These are phyloP conservation scores for Aspergillus fumigatiaffinis DNA, from an alignment of 2,329 filamentous ascomycete genomes.

Conservation along the genomic window DNA sequence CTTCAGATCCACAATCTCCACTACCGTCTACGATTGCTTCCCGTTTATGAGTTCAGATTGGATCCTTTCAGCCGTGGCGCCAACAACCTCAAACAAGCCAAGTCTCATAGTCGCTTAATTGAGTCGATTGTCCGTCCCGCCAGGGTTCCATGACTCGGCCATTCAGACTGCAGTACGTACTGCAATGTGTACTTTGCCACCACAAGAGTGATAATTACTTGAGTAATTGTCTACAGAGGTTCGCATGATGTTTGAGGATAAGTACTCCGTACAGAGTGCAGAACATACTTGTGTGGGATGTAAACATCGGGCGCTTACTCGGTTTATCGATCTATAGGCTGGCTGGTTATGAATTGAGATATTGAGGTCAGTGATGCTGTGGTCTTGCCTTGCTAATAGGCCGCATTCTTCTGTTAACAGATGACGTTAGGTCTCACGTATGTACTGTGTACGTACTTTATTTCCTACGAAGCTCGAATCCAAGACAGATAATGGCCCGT, in stretches of 20 bases:
- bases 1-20: not conserved
- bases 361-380: not conserved
- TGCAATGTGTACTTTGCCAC: not conserved
- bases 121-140: not conserved
- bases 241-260: too few species aligned
- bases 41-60: not conserved
- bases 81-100: slow-evolving; percentile 1
- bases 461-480: not conserved
- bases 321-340: not conserved
- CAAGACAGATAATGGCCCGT: too few species aligned
- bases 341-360: too few species aligned
- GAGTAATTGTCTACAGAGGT: too few species aligned
- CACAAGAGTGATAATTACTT: not conserved
- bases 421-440: not conserved
- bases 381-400: not conserved
- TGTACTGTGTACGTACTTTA: not conserved
- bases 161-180: not conserved
- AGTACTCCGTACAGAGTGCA: not conserved
- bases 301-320: not conserved
- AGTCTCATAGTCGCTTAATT: not conserved
- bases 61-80: not conserved
- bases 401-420: not conserved
- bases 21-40: not conserved
- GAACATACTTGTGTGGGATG: not conserved
- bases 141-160: not conserved